Base-by-base conservation (phyloP, 371 early-diverging fungal genomes). In the Actinomucor elegans region DNA sequence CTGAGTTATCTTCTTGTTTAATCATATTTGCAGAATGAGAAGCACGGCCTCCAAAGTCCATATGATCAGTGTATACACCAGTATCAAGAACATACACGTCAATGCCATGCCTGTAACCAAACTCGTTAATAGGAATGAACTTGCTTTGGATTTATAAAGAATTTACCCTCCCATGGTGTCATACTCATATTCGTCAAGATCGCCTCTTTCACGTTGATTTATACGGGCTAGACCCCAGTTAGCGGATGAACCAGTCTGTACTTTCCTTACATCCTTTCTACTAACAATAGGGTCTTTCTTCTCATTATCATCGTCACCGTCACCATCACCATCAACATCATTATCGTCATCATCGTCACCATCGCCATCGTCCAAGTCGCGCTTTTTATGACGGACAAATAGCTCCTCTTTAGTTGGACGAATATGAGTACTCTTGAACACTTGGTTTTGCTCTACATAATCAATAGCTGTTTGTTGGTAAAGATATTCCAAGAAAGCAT, bases 31-130 rank as follows among this genome's bases (percentile, higher is more conserved):
- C 75, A 21, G 81, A 84, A 77, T 76, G 79, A 14, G 55, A 44
- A 5, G 92, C 94, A 24, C 91, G 76, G 33, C 89, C 87, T 52
- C 80, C 85, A 60, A 94, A 87, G 58, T 94, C 94, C 1, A 56
- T 67, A 55, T 94, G 94, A 3, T 71, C 62, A 33, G 77, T 61
- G 64, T 81, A 79, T 29, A 94, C 74, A 23, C 94, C 91, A 4
- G 91, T 88, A 57, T 91, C 92, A 27, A 91, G 57, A 6, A 92
- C 79, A 66, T 82, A 88, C 7, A 83, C 87, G 28, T 72, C 73
- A 14, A 88, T 80, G 7, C 83, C 88, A 23, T 62, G 7, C 5
- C 57, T 56, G 32, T 26, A 1, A 8, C 3, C 14, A 10, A 20
- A 15, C 29, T 28, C 18, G 43, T 28, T 11, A 5, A 91, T 27